These are phyloP conservation scores for Cercospora beticola DNA, from an alignment of 2,329 filamentous ascomycete genomes.

Conservation along the genomic window DNA sequence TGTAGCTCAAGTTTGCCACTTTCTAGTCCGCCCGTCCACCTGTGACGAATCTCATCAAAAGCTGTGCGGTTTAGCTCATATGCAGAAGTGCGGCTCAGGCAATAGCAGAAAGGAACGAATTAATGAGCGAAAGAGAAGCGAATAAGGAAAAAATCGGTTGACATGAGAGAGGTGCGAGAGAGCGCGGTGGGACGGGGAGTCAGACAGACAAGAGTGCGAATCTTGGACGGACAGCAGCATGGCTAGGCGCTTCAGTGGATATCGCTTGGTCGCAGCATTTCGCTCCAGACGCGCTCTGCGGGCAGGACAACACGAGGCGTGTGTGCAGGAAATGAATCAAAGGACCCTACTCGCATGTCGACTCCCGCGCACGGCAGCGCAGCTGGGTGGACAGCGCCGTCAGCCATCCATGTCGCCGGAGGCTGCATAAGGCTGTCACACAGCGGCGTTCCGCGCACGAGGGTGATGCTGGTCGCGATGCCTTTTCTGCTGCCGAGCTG, in stretches of 20 bases:
- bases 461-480: conserved; percentile 5
- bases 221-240: conserved; percentile 7
- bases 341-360: conserved; percentile 4
- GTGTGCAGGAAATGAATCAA: conserved; percentile 14
- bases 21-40: background rate
- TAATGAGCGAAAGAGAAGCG: background rate
- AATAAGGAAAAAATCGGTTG: conserved; percentile 5
- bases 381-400: background rate
- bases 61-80: background rate
- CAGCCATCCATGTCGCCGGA: conserved; percentile 10
- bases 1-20: background rate
- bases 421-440: conserved; percentile 14
- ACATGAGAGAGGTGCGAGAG: conserved; percentile 3
- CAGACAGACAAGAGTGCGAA: background rate
- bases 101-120: background rate
- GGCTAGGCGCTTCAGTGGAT: conserved; percentile 14
- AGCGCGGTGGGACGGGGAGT: background rate
- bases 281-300: conserved; percentile 2
- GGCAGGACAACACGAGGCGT: background rate
- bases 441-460: conserved; percentile 1
- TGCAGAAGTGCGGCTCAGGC: background rate
- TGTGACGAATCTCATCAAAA: background rate
- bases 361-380: conserved; percentile 14
- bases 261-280: conserved; percentile 4
- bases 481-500: conserved; percentile 2